Percentiles rank a stretch among this genome's conserved stretches.
phyloP scores from a whole-genome alignment of 441 rosid species.

The Macaranga tanarius region DNA sequence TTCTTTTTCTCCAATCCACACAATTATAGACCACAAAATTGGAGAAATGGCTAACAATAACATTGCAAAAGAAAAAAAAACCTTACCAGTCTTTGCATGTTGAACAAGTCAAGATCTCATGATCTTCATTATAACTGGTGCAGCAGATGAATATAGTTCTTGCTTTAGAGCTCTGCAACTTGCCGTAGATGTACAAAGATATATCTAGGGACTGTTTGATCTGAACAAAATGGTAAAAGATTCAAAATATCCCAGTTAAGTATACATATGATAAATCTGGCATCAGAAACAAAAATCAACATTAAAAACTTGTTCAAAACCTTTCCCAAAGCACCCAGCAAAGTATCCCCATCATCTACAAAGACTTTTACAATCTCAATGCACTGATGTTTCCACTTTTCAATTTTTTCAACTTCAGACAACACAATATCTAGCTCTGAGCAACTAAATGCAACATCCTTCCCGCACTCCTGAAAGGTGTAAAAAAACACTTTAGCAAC shows the following conservation, averaged over 20 bases:
- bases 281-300: constrained; percentile 9
- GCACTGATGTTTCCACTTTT: constrained; percentile 54
- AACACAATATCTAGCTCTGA: constrained; percentile 48
- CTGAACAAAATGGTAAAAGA: constrained; percentile 37
- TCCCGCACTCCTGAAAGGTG: constrained; percentile 49
- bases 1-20: too few relatives aligned
- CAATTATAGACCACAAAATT: too few relatives aligned
- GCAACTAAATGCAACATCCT: constrained; percentile 51
- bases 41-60: background rate
- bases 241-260: constrained; percentile 3
- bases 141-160: constrained; percentile 43
- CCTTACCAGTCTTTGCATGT: constrained; percentile 63
- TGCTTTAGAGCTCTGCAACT: constrained; percentile 33
- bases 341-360: constrained; percentile 32
- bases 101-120: constrained; percentile 40
- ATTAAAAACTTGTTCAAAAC: constrained; percentile 28
- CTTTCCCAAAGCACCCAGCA: constrained; percentile 49
- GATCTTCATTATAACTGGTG: constrained; percentile 32
- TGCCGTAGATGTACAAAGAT: constrained; percentile 47
- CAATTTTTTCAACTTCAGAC: constrained; percentile 54
- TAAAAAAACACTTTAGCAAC: constrained; percentile 6
- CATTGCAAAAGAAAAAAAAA: constrained; percentile 26
- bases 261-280: constrained; percentile 6
- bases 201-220: constrained; percentile 47
- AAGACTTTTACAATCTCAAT: constrained; percentile 32